Percentiles rank a stretch among this genome's conserved stretches.
These are phyloP conservation scores for Mortierella sp. DNA, from an alignment of 371 early-diverging fungal species.

Conservation along the genomic window DNA sequence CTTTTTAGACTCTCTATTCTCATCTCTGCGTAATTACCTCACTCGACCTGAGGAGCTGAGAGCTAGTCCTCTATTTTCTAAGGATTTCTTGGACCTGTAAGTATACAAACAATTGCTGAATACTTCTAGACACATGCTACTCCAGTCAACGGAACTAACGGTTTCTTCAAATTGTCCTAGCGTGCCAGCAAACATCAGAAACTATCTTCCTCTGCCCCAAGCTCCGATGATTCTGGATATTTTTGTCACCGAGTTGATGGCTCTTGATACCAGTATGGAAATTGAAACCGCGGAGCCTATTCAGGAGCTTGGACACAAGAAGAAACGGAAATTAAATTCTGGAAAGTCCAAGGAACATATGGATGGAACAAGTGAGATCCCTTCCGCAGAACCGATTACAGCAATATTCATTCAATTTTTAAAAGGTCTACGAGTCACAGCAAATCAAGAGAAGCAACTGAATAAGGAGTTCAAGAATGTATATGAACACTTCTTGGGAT, in stretches of 20 bases:
- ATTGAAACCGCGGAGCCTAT: slow-evolving; percentile 23
- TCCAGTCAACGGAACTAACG: not conserved
- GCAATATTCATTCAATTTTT: slow-evolving; percentile 61
- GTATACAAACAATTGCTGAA: not conserved
- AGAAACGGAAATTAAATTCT: slow-evolving; percentile 49
- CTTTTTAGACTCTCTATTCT: slow-evolving; percentile 59
- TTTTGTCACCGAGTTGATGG: slow-evolving; percentile 54
- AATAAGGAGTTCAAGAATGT: slow-evolving; percentile 32
- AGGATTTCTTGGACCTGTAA: slow-evolving; percentile 61
- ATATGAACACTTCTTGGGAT: slow-evolving; percentile 32
- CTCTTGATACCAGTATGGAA: slow-evolving; percentile 20
- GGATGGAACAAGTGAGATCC: not conserved
- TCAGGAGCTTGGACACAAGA: slow-evolving; percentile 13
- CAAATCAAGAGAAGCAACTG: slow-evolving; percentile 59
- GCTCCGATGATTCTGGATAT: slow-evolving; percentile 58
- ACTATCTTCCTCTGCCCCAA: slow-evolving; percentile 64
- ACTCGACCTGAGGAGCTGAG: slow-evolving; percentile 35
- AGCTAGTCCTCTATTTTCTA: slow-evolving; percentile 61
- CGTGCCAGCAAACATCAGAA: slow-evolving; percentile 42
- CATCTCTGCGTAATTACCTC: slow-evolving; percentile 38
- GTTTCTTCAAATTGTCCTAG: not conserved
- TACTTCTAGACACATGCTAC: too few relatives aligned
- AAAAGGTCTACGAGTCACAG: slow-evolving; percentile 58
- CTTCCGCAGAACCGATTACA: slow-evolving; percentile 42
- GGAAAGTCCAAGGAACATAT: slow-evolving; percentile 54